Conservation (phyloP, 257 asterid genomes). For the Capsicum chinense region DNA sequence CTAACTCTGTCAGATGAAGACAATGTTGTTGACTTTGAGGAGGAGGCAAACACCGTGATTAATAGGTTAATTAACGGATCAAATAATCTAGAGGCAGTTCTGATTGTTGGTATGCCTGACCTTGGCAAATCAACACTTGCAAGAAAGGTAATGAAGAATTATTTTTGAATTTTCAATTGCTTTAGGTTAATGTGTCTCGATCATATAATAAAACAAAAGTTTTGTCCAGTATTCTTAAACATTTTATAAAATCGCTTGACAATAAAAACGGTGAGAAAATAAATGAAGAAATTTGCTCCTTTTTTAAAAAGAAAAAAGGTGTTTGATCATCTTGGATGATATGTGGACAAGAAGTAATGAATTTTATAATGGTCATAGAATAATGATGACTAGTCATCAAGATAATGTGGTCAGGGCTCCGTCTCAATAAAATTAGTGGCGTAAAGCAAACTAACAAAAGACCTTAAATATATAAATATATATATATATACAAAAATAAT, state of each 20-base stretch:
- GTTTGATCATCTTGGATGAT: neutral
- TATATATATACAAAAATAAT: too few relatives aligned
- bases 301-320: neutral
- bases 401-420: too few relatives aligned
- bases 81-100: neutral
- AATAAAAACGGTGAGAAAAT: neutral
- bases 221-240: neutral
- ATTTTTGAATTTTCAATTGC: neutral
- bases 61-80: neutral
- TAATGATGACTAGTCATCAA: neutral
- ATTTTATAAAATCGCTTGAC: neutral
- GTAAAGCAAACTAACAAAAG: too few relatives aligned
- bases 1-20: neutral
- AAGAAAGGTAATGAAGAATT: neutral
- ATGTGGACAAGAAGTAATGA: neutral
- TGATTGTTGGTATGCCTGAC: constrained; percentile 9
- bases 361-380: neutral
- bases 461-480: too few relatives aligned
- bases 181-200: neutral
- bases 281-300: neutral
- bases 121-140: constrained; percentile 14
- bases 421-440: too few relatives aligned
- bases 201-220: neutral
- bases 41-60: neutral
- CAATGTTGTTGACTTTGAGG: neutral